phyloP scores from a whole-genome alignment of 78 protist species.

The Diacronema lutheri region DNA sequence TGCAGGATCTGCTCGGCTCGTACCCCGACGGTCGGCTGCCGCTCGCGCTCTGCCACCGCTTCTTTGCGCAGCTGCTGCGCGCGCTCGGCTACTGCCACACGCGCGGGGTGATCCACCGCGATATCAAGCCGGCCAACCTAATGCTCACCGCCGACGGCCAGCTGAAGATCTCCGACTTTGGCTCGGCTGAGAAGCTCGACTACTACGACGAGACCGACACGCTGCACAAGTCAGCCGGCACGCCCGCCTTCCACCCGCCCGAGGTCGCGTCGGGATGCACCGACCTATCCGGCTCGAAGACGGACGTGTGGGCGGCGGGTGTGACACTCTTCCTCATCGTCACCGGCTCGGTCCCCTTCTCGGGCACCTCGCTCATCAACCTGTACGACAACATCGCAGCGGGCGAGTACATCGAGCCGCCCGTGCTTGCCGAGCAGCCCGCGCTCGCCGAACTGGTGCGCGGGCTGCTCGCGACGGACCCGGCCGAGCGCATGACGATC shows the following conservation, averaged over 20 bases:
- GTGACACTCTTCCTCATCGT: constrained; percentile 46
- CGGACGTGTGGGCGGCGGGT: constrained; percentile 62
- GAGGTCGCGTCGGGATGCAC: neutral
- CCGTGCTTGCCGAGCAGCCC: neutral
- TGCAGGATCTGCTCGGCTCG: constrained; percentile 49
- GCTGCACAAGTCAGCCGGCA: too few relatives aligned
- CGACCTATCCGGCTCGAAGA: constrained; percentile 39
- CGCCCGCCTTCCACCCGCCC: too few relatives aligned
- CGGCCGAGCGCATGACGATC: neutral
- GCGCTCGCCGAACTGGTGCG: neutral
- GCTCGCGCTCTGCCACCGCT: neutral
- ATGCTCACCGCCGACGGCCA: constrained; percentile 40
- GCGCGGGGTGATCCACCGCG: constrained; percentile 69
- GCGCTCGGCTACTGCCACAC: constrained; percentile 67
- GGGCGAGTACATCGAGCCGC: constrained; percentile 28
- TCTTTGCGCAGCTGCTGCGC: constrained; percentile 51
- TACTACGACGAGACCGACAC: neutral
- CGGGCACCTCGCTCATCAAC: constrained; percentile 28
- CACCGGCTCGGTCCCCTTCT: constrained; percentile 60
- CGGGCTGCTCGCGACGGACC: neutral
- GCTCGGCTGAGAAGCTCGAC: constrained; percentile 57
- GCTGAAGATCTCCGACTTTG: constrained; percentile 76
- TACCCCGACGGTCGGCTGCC: neutral
- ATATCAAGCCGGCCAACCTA: constrained; percentile 77
- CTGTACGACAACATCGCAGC: constrained; percentile 41